Percentiles rank a stretch among this genome's conserved stretches.
phyloP scores from a whole-genome alignment of 495 filamentous ascomycete genomes.

The Bryoglossum gracile region DNA sequence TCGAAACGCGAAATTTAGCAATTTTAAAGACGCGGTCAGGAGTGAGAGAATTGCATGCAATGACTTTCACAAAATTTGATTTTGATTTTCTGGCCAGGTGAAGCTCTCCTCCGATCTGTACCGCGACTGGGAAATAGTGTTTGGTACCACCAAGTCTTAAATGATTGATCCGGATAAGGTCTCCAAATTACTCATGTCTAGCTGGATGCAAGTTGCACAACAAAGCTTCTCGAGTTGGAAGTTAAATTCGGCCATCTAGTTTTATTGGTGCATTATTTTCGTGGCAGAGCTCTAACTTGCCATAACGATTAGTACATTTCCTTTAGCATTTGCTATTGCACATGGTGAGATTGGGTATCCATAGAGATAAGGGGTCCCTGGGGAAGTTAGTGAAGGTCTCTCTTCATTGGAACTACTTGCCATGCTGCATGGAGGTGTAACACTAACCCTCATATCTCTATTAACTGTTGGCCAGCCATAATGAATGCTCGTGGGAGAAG shows the following conservation, averaged over 20 bases:
- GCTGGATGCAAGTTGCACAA: background rate
- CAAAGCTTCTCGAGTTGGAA: background rate
- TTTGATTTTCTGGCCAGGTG: background rate
- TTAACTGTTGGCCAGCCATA: slow-evolving; percentile 42
- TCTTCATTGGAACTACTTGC: too few relatives aligned
- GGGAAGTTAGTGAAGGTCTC: too few relatives aligned
- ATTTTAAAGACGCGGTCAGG: too few relatives aligned
- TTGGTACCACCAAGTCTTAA: background rate
- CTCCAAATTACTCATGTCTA: background rate
- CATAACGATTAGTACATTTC: slow-evolving; percentile 2
- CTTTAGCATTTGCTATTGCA: slow-evolving; percentile 3
- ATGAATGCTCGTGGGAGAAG: slow-evolving; percentile 41
- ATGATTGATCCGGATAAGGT: background rate
- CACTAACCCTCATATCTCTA: slow-evolving; percentile 49
- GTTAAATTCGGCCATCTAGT: background rate
- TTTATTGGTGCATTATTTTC: too few relatives aligned
- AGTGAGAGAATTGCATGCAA: too few relatives aligned
- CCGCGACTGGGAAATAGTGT: background rate
- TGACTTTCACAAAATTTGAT: background rate
- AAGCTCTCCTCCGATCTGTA: background rate
- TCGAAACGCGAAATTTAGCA: too few relatives aligned
- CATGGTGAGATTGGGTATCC: background rate
- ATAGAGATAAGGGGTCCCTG: slow-evolving; percentile 8
- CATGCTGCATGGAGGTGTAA: slow-evolving; percentile 32
- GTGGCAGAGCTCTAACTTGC: background rate